Evolutionary conservation across 2,329 filamentous ascomycete genomes (phyloP), one percentile per base, ranked within the genome.

Genomic region (Monilinia vaccinii-corymbosi): DNA sequence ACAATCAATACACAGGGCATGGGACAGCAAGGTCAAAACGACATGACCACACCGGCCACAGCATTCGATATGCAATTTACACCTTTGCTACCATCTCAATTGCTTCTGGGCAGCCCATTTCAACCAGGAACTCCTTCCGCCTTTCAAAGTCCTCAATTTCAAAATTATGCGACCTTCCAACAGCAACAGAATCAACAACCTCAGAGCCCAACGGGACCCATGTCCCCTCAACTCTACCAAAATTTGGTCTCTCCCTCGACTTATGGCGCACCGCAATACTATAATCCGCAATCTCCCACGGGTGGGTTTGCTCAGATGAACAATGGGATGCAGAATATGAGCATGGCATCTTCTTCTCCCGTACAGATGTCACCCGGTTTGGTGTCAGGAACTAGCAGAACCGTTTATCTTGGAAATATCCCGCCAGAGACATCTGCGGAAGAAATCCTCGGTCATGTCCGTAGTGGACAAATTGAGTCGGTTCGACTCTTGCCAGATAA

Each of bases 51-150:
- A 28, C 92, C 94, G 18, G 91, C 89, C 47, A 93, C 91, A 56
- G 91, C 83, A 47, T 96, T 91, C 72, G 94, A 97, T 72, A 97
- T 97, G 93, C 94, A 97, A 76, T 97, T 97, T 75, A 97, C 94
- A 13, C 93, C 94, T 65, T 82, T 99, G 66, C 84, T 99, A 42
- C 94, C 94, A 40, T 97, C 93, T 38, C 91, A 97, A 76, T 80
- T 99, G 68, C 84, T 99, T 31, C 87, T 97, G 55, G 94, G 94
- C 51, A 97, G 91, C 75, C 94, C 94, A 21, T 97, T 97, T 76
- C 94, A 97, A 76, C 91, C 94, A 16, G 94, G 92, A 46, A 96
- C 90, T 6, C 93, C 93, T 4, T 89, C 88, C 38, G 87, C 89
- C 42, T 97, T 97, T 75, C 85, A 87, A 63, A 96, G 89, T 66